phyloP scores from a whole-genome alignment of 2,329 filamentous ascomycete species.

The Periconia macrospinosa region DNA sequence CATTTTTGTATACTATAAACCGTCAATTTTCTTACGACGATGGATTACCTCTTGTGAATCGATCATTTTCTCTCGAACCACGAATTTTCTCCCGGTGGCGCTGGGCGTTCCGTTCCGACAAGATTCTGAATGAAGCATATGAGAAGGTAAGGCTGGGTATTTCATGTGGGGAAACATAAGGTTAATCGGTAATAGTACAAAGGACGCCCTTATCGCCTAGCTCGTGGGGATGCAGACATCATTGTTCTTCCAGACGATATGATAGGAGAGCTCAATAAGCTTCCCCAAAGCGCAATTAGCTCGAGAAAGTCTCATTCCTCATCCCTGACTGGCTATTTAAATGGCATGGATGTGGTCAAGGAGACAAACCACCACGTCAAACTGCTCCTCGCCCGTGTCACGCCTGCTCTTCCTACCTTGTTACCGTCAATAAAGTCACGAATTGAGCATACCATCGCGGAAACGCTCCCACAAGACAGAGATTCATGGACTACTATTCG shows the following conservation, averaged over 20 bases:
- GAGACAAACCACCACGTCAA: constrained; percentile 6
- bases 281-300: constrained; percentile 2
- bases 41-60: constrained; percentile 5
- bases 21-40: not conserved
- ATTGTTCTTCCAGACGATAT: constrained; percentile 5
- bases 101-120: not conserved
- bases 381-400: constrained; percentile 2
- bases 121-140: constrained; percentile 8
- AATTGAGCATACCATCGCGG: not conserved
- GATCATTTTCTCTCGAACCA: constrained; percentile 5
- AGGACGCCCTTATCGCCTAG: constrained; percentile 3
- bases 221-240: constrained; percentile 7
- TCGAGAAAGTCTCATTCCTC: constrained; percentile 3
- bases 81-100: constrained; percentile 3
- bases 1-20: not conserved
- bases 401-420: constrained; percentile 6
- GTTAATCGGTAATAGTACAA: not conserved
- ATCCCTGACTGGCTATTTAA: constrained; percentile 3
- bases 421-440: not conserved
- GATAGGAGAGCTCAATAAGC: constrained; percentile 7
- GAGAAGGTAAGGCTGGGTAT: not conserved
- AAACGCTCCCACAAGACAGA: not conserved
- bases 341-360: constrained; percentile 7
- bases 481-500: not conserved
- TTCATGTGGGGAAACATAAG: not conserved